These are phyloP conservation scores for Botrytis elliptica DNA, from an alignment of 2,329 filamentous ascomycete genomes.

Conservation along the genomic window DNA sequence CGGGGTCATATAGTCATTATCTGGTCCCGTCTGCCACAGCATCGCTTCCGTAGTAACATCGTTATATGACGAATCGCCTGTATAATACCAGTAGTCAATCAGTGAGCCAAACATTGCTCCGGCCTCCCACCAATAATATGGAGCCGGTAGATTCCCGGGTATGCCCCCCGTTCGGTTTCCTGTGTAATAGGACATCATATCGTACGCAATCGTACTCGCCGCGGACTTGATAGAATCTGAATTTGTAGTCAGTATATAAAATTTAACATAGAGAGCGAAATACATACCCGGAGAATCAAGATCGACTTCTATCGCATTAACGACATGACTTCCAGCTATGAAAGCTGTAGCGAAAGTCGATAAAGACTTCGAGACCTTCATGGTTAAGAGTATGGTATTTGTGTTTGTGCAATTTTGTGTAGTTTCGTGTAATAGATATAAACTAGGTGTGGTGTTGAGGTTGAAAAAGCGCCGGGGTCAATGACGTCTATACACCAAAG, in stretches of 20 bases:
- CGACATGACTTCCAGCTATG: conserved; percentile 24
- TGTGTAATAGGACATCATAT: conserved; percentile 52
- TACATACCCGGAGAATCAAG: conserved; percentile 32
- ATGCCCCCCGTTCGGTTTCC: conserved; percentile 51
- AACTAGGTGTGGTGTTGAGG: not conserved
- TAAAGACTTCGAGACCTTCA: conserved; percentile 1
- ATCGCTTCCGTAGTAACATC: conserved; percentile 65
- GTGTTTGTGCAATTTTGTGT: not conserved
- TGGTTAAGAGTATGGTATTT: not conserved
- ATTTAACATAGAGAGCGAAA: not conserved
- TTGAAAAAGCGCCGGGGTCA: not conserved
- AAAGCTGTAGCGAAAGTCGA: conserved; percentile 17
- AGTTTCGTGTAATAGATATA: not conserved
- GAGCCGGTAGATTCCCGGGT: conserved; percentile 52
- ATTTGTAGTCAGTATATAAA: conserved; percentile 10
- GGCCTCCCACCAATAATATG: conserved; percentile 61
- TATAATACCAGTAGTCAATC: conserved; percentile 84
- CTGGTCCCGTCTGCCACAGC: conserved; percentile 69
- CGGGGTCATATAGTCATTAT: conserved; percentile 74
- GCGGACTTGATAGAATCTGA: conserved; percentile 38
- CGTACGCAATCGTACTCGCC: conserved; percentile 43
- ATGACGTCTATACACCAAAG: conserved; percentile 5
- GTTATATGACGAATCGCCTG: conserved; percentile 71
- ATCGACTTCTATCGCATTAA: conserved; percentile 31
- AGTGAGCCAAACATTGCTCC: conserved; percentile 70